Conservation (phyloP, 1,139 yeast species). For the Candida sp. region DNA sequence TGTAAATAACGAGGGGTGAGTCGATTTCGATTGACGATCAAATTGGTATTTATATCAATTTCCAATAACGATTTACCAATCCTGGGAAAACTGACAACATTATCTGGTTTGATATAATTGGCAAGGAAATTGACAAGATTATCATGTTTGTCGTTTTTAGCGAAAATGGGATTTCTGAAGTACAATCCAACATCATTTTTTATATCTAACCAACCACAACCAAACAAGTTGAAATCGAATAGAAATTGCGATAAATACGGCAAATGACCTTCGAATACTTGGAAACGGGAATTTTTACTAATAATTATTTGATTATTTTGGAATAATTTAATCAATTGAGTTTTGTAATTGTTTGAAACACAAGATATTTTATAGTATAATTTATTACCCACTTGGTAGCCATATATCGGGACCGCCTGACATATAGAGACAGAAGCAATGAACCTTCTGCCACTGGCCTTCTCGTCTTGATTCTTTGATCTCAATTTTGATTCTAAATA, state of each 20-base stretch:
- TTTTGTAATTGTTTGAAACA: conserved; percentile 58
- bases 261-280: conserved; percentile 70
- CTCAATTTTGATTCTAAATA: conserved; percentile 17
- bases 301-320: conserved; percentile 41
- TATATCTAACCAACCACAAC: conserved; percentile 72
- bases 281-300: conserved; percentile 6
- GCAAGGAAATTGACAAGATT: conserved; percentile 11
- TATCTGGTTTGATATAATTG: conserved; percentile 15
- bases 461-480: conserved; percentile 5
- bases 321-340: conserved; percentile 59
- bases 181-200: conserved; percentile 15
- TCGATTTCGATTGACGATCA: conserved; percentile 52
- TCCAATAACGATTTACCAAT: conserved; percentile 65
- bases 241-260: conserved; percentile 76
- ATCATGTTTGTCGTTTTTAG: conserved; percentile 1
- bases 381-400: conserved; percentile 65
- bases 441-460: conserved; percentile 25
- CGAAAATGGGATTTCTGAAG: conserved; percentile 37
- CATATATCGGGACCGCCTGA: conserved; percentile 80
- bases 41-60: conserved; percentile 58
- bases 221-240: conserved; percentile 78
- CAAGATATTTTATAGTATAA: conserved; percentile 67
- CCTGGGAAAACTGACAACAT: conserved; percentile 37
- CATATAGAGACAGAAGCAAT: conserved; percentile 70
- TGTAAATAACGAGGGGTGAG: conserved; percentile 49